A percentile compares a stretch with the other conserved stretches of the same genome.
phyloP scores from a whole-genome alignment of 2,329 filamentous ascomycete species.

The Cercospora canescens region DNA sequence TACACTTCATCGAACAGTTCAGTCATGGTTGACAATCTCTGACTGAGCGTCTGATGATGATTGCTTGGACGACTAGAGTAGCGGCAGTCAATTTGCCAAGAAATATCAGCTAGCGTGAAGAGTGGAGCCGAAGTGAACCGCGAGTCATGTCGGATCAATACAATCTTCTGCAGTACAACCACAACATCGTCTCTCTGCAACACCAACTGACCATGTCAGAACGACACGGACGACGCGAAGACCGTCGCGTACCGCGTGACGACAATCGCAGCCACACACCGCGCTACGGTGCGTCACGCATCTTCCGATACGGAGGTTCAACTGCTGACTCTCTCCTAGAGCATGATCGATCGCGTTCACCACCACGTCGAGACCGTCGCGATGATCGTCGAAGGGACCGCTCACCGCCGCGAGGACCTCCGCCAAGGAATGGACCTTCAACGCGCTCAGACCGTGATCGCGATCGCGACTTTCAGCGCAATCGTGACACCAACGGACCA shows the following conservation, averaged over 20 bases:
- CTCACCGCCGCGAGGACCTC: not conserved
- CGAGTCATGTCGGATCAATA: not conserved
- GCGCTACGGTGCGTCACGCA: conserved; percentile 27
- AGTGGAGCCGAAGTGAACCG: not conserved
- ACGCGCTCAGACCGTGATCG: conserved; percentile 23
- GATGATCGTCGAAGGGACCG: conserved; percentile 27
- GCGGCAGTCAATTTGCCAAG: not conserved
- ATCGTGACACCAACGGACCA: conserved; percentile 13
- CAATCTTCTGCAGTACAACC: not conserved
- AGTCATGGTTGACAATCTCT: not conserved
- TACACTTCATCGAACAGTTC: not conserved
- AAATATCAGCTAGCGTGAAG: not conserved
- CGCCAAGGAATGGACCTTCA: conserved; percentile 16
- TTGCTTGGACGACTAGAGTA: no score
- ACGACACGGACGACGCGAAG: conserved; percentile 27
- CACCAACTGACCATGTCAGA: conserved; percentile 24
- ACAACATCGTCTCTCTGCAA: not conserved
- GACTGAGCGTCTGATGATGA: not conserved
- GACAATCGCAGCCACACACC: conserved; percentile 28
- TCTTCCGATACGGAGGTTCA: not conserved
- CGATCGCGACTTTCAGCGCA: conserved; percentile 24
- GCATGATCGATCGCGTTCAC: conserved; percentile 34
- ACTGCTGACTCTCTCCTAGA: conserved; percentile 25
- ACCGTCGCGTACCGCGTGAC: conserved; percentile 28
- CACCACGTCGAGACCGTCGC: conserved; percentile 31